A percentile compares a stretch with the other conserved stretches of the same genome.
phyloP scores from a whole-genome alignment of 352 stramenopile genomes.

The Phytophthora nicotianae region DNA sequence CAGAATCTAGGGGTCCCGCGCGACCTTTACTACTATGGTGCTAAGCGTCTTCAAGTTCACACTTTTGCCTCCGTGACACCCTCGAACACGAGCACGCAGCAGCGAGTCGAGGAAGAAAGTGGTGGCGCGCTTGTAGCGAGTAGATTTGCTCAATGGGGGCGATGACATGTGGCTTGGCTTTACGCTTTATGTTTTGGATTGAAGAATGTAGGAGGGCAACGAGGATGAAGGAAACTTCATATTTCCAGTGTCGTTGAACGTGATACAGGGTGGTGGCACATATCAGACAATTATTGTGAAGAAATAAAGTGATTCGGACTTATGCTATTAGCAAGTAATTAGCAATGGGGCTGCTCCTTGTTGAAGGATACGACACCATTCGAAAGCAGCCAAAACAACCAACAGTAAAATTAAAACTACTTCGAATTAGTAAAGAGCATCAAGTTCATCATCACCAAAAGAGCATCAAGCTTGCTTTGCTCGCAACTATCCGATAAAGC shows the following conservation, averaged over 20 bases:
- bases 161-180: background rate
- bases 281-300: too few relatives aligned
- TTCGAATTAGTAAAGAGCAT: too few relatives aligned
- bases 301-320: too few relatives aligned
- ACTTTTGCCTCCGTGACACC: background rate
- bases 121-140: constrained; percentile 14
- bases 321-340: too few relatives aligned
- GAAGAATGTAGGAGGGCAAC: background rate
- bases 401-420: too few relatives aligned
- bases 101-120: constrained; percentile 17
- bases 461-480: too few relatives aligned
- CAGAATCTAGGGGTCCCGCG: background rate
- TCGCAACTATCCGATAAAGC: too few relatives aligned
- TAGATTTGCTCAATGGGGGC: constrained; percentile 11
- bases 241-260: background rate
- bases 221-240: background rate
- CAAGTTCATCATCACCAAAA: too few relatives aligned
- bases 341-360: too few relatives aligned
- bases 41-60: background rate
- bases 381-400: too few relatives aligned
- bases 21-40: constrained; percentile 12
- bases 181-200: background rate
- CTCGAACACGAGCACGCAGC: background rate
- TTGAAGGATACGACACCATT: too few relatives aligned
- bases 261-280: too few relatives aligned